Base-by-base conservation (phyloP, 768 basidiomycete species). In the Hypholoma fasciculare region DNA sequence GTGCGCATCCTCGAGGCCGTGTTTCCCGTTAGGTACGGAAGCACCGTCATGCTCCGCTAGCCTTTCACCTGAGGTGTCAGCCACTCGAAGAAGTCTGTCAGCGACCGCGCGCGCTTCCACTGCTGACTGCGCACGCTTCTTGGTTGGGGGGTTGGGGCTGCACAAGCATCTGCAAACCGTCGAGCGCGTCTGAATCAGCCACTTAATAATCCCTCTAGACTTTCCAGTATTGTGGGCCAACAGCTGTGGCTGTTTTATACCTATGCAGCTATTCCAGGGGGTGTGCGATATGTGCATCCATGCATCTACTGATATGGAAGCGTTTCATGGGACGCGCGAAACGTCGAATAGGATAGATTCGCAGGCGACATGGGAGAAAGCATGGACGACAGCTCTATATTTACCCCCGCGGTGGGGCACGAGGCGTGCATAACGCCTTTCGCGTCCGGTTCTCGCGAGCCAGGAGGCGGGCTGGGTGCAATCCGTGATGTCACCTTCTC, bases 11-110 rank as follows among this genome's bases (percentile, higher is more conserved):
- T 36, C 30, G 42, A 54, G 40, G 52, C 11, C n/a, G 40, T 42
- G 36, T 20, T 38, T 54, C 30, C 54, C 54, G 54, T 47, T 54
- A 26, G 54, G 54, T 46, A 54, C 54, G 54, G 54, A 54, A 38
- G 43, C 54, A 44, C 37, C 43, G 44, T 54, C 54, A 54, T 54
- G 34, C 54, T 48, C 44, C 54, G 54, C 44, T 30, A 19, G 44
- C 27, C 44, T 23, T 38, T 36, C 17, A 17, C 54, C 23, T 30
- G 44, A 44, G 12, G 44, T 30, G 36, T 27, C 49, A 34, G 27
- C 27, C 23, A 27, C 49, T 13, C 40, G 40, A 42, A 42, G 40
- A 7, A 14, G 6, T 5, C 17, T 42, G 17, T 14, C 13, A 42
- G 7, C 9, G 30, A 34, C 30, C 30, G 30, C 30, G 30, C 30